A percentile compares a stretch with the other conserved stretches of the same genome.
These are phyloP conservation scores for Calycina herbarum DNA, from an alignment of 2,329 filamentous ascomycete genomes.

Conservation along the genomic window DNA sequence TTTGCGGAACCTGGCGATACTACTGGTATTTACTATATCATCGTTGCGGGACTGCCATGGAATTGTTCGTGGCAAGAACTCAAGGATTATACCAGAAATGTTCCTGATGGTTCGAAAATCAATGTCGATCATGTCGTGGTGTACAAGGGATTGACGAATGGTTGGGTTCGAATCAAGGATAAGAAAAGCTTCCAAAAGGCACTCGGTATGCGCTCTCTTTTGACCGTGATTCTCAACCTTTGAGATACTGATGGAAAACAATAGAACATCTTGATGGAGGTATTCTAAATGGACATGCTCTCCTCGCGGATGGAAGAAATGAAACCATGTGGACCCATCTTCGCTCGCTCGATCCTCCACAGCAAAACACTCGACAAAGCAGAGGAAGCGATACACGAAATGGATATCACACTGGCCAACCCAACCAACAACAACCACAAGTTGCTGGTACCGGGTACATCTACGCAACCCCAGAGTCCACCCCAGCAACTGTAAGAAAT, in stretches of 20 bases:
- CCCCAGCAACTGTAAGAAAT: background rate
- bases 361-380: background rate
- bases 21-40: slow-evolving; percentile 27
- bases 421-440: background rate
- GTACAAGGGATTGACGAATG: slow-evolving; percentile 24
- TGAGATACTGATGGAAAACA: background rate
- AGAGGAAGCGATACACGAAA: too few relatives aligned
- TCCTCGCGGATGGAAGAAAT: slow-evolving; percentile 32
- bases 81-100: slow-evolving; percentile 31
- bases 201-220: slow-evolving; percentile 18
- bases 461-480: background rate
- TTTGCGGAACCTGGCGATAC: slow-evolving; percentile 16
- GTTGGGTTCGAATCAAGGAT: slow-evolving; percentile 27
- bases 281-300: slow-evolving; percentile 20
- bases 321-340: slow-evolving; percentile 23
- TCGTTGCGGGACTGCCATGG: slow-evolving; percentile 26
- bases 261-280: slow-evolving; percentile 28
- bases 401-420: too few relatives aligned
- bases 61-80: slow-evolving; percentile 30
- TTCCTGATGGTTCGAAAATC: slow-evolving; percentile 20
- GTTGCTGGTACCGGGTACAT: background rate
- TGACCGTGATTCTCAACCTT: background rate
- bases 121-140: slow-evolving; percentile 31
- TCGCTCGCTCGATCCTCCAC: background rate
- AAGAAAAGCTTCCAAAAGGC: slow-evolving; percentile 26